Percentiles rank a stretch among this genome's conserved stretches.
Conservation (phyloP, 257 asterid species). For the Cinchona pubescens region DNA sequence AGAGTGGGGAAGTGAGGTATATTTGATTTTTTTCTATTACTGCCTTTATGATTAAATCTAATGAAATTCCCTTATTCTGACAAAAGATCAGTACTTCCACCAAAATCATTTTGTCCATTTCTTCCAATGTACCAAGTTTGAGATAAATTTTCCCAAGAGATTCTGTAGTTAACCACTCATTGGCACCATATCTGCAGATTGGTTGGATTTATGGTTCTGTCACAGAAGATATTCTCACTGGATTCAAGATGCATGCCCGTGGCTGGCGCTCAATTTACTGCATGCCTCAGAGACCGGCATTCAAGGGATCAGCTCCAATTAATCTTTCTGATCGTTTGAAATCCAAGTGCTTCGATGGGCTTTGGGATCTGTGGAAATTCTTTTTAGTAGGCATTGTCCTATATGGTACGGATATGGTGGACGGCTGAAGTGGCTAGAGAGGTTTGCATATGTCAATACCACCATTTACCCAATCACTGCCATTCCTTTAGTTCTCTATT, state of each 20-base stretch:
- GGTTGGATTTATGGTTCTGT: slow-evolving; percentile 99
- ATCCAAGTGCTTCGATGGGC: slow-evolving; percentile 99
- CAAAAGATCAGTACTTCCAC: not conserved
- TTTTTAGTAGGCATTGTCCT: slow-evolving; percentile 93
- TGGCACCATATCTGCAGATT: slow-evolving; percentile 46
- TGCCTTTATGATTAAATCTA: not conserved
- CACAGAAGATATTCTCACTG: slow-evolving; percentile 97
- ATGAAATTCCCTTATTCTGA: not conserved
- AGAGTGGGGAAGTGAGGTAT: slow-evolving; percentile 96
- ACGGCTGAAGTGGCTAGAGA: slow-evolving; percentile 91
- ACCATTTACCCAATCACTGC: slow-evolving; percentile 88
- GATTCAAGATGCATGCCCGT: slow-evolving; percentile 99
- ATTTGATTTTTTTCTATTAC: not conserved
- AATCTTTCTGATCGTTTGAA: slow-evolving; percentile 97
- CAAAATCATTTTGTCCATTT: not conserved
- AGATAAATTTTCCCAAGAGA: not conserved
- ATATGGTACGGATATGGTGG: slow-evolving; percentile 94
- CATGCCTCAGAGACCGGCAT: slow-evolving; percentile 89
- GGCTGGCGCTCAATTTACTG: slow-evolving; percentile 99
- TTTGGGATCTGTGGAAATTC: slow-evolving; percentile 91
- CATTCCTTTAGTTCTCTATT: slow-evolving; percentile 79
- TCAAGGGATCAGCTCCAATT: slow-evolving; percentile 96
- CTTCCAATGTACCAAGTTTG: not conserved
- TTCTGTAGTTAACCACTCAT: not conserved
- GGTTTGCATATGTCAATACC: slow-evolving; percentile 89